A percentile compares a stretch with the other conserved stretches of the same genome.
These are phyloP conservation scores for Prunus salicina DNA, from an alignment of 306 rosid species.

Conservation along the genomic window DNA sequence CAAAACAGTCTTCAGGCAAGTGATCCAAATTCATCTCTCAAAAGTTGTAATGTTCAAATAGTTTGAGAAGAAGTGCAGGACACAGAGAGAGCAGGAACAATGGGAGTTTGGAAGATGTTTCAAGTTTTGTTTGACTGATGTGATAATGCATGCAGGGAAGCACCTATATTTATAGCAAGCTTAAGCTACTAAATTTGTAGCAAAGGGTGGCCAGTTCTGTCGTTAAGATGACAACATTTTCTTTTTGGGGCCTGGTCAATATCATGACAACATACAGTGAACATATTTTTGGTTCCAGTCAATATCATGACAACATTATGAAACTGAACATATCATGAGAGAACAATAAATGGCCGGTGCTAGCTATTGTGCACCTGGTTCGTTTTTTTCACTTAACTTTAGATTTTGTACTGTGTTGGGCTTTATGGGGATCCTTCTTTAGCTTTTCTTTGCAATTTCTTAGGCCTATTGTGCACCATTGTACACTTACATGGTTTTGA, in stretches of 20 bases:
- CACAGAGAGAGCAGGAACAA: too few species aligned
- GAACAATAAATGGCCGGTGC: background rate
- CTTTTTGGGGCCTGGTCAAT: background rate
- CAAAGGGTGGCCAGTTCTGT: background rate
- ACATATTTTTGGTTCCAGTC: background rate
- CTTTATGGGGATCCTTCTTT: too few species aligned
- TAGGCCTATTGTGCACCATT: too few species aligned
- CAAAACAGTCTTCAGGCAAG: conserved; percentile 55
- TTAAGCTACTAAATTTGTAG: background rate
- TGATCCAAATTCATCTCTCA: conserved; percentile 29
- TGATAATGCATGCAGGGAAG: background rate
- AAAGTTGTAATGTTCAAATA: background rate
- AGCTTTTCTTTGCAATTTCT: too few species aligned
- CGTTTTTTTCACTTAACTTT: too few species aligned
- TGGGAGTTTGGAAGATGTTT: too few species aligned
- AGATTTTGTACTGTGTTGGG: too few species aligned
- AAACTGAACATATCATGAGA: background rate
- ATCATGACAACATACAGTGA: background rate
- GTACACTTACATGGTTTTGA: too few species aligned
- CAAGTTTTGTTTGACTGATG: background rate
- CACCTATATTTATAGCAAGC: background rate
- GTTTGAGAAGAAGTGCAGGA: background rate
- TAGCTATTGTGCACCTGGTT: too few species aligned
- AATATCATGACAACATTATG: conserved; percentile 5
- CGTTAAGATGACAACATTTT: background rate